phyloP scores from a whole-genome alignment of 2,329 filamentous ascomycete species.

The Penicillium concentricum region DNA sequence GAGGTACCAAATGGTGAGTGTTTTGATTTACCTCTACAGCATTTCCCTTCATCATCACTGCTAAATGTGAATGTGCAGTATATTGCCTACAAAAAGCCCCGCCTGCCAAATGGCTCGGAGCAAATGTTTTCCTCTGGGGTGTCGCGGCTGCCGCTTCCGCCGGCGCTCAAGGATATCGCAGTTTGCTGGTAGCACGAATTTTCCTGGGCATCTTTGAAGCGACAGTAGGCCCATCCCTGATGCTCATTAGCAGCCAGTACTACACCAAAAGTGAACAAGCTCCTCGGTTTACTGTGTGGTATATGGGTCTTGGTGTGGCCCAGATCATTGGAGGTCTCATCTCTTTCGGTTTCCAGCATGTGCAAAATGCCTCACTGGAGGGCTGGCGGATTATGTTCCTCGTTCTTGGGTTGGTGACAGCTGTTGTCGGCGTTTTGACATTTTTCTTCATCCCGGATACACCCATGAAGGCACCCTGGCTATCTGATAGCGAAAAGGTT shows the following conservation, averaged over 20 bases:
- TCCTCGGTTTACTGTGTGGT: constrained; percentile 62
- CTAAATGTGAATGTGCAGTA: background rate
- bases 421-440: constrained; percentile 43
- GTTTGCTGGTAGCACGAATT: constrained; percentile 55
- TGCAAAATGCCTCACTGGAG: constrained; percentile 39
- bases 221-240: constrained; percentile 59
- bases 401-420: constrained; percentile 49
- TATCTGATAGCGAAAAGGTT: constrained; percentile 39
- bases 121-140: constrained; percentile 58
- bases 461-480: constrained; percentile 45
- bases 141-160: constrained; percentile 43
- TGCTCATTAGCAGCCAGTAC: constrained; percentile 61
- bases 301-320: constrained; percentile 58
- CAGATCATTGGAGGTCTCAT: constrained; percentile 44
- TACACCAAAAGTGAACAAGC: constrained; percentile 59
- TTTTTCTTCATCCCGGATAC: constrained; percentile 51
- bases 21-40: background rate
- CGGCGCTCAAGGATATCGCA: constrained; percentile 54
- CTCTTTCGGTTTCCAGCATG: constrained; percentile 56
- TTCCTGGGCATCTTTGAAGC: constrained; percentile 63
- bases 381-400: constrained; percentile 55
- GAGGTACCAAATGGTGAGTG: constrained; percentile 57
- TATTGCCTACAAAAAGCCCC: constrained; percentile 27
- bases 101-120: constrained; percentile 51
- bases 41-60: background rate